A percentile compares a stretch with the other conserved stretches of the same genome.
These are phyloP conservation scores for Coemansia furcata DNA, from an alignment of 192 early-diverging fungal species.

Conservation along the genomic window DNA sequence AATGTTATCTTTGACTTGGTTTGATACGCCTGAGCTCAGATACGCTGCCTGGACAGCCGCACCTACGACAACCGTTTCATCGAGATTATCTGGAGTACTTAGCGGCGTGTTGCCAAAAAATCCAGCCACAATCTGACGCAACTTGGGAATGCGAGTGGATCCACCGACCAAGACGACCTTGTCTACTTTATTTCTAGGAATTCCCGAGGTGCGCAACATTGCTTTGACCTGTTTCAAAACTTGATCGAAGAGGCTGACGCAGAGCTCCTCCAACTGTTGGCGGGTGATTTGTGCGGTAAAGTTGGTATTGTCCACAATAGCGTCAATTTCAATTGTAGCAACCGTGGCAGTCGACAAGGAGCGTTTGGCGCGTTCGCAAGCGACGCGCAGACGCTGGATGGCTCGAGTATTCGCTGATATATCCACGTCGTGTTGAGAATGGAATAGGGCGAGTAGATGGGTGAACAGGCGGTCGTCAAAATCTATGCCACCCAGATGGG, in stretches of 20 bases:
- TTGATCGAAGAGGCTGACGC: conserved; percentile 89
- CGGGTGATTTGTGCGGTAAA: conserved; percentile 97
- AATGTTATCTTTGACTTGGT: conserved; percentile 91
- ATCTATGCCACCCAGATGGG: conserved; percentile 97
- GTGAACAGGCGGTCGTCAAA: conserved; percentile 98
- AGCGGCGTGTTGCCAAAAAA: conserved; percentile 99
- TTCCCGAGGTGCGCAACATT: conserved; percentile 90
- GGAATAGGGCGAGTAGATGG: conserved; percentile 92
- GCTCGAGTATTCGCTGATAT: conserved; percentile 83
- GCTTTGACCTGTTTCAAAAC: conserved; percentile 94
- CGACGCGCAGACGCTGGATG: conserved; percentile 94
- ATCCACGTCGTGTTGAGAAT: conserved; percentile 89
- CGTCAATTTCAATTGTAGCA: conserved; percentile 93
- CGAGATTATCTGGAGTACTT: conserved; percentile 96
- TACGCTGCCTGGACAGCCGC: conserved; percentile 97
- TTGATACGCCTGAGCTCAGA: conserved; percentile 89
- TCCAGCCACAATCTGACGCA: conserved; percentile 95
- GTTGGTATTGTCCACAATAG: conserved; percentile 92
- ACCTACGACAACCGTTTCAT: conserved; percentile 98
- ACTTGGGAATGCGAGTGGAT: conserved; percentile 98
- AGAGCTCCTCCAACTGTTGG: conserved; percentile 98
- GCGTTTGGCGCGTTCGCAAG: conserved; percentile 96
- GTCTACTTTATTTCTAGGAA: conserved; percentile 83
- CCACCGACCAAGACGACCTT: conserved; percentile 97
- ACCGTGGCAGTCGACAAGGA: conserved; percentile 90